Percentiles rank a stretch among this genome's conserved stretches.
Evolutionary conservation across 2,329 filamentous ascomycete genomes (phyloP).

Genomic region (Fusarium sp.): DNA sequence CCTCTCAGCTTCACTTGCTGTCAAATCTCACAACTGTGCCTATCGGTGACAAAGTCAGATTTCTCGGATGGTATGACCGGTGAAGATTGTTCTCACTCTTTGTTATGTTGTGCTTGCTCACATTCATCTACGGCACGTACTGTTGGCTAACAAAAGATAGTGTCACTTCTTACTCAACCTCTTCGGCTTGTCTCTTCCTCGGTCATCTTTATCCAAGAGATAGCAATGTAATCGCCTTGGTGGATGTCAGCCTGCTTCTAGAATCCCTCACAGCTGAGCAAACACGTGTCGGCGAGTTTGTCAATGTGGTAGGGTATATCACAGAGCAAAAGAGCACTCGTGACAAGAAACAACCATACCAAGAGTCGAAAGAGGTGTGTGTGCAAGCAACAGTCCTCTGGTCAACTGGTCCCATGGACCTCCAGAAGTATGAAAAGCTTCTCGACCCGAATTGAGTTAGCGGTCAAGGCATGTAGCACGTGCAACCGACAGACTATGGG

Average conservation of each 20-base stretch:
- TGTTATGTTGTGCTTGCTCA: constrained; percentile 12
- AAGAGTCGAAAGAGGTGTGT: constrained; percentile 49
- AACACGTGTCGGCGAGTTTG: constrained; percentile 81
- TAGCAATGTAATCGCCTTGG: constrained; percentile 63
- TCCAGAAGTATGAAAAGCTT: constrained; percentile 77
- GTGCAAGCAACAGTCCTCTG: constrained; percentile 85
- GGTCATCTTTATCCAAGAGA: constrained; percentile 72
- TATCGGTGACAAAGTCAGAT: constrained; percentile 84
- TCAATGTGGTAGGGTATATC: constrained; percentile 89
- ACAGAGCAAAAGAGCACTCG: constrained; percentile 47
- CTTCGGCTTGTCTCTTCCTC: constrained; percentile 72
- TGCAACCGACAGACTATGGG: constrained; percentile 1
- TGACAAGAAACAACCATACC: constrained; percentile 15
- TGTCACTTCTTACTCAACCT: constrained; percentile 63
- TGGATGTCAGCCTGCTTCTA: constrained; percentile 80
- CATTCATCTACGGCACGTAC: constrained; percentile 42
- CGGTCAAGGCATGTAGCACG: neutral
- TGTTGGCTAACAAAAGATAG: constrained; percentile 52
- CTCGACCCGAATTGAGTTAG: constrained; percentile 48
- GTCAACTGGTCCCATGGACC: constrained; percentile 77
- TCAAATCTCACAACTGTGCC: constrained; percentile 65
- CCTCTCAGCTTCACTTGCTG: constrained; percentile 75
- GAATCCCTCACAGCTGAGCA: constrained; percentile 72
- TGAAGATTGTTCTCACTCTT: constrained; percentile 4
- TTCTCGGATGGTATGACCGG: constrained; percentile 84